Base-by-base conservation (phyloP, 225 moss, liverwort and hornwort species). In the Polytrichum formosum region DNA sequence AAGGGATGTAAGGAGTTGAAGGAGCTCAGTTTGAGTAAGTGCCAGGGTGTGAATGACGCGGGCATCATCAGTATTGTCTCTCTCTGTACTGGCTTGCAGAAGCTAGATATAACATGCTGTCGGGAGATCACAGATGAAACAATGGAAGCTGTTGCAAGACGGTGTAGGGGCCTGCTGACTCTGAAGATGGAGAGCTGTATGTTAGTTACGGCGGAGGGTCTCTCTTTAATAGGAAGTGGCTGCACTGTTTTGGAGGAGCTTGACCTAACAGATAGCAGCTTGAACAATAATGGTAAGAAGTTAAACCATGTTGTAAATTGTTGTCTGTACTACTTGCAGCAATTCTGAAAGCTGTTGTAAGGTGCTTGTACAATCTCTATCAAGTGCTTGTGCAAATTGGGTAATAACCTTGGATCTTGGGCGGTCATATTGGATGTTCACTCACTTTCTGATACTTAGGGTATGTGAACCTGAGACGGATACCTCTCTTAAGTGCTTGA, bases 81-180 rank as follows among this genome's bases (percentile, higher is more conserved):
- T 31, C 77, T 80, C 20, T 93, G 95, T 78, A 26, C 77, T 55
- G 81, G 83, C 70, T 70, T 95, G 71, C 88, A 87, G 64, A 90
- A 80, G 72, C 77, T 95, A 56, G 90, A 93, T 71, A 79, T 95
- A 23, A 95, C 95, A 31, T 95, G 95, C 75, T 95, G 93, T 75
- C 84, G 88, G 3, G 92, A 95, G 28, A 76, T 95, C 54, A 92
- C 95, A 6, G 91, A 90, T 75, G 16, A 58, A 56, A 66, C 90
- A 31, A 26, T 95, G 69, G 74, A 84, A 61, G 82, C 91, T 53
- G 79, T 95, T 56, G 70, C 88, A 28, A 61, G 70, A 17, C 81
- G 84, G 17, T 93, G 95, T 80, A 82, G 30, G 56, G 81, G 82
- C 26, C 76, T 95, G 55, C 73, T 79, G 18, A 86, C 84, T 67